Evolutionary conservation across 164 flowering plant species (phyloP).

Genomic region (Chimonanthus praecox): DNA sequence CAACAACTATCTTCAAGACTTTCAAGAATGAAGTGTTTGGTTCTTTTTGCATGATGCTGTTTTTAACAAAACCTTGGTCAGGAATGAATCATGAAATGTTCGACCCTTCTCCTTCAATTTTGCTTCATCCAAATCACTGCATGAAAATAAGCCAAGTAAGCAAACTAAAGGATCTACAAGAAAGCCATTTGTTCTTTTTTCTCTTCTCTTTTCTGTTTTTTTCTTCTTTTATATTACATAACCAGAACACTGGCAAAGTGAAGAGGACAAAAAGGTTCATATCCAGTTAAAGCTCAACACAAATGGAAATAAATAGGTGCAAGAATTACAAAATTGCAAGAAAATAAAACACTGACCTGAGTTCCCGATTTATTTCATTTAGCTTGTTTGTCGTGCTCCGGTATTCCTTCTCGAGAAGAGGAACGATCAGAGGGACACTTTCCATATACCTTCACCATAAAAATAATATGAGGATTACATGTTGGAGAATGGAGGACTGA

Average conservation of each 20-base stretch:
- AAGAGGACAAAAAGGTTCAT: not conserved
- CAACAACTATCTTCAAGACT: not conserved
- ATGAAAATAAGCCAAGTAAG: conserved; percentile 9
- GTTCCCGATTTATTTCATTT: conserved; percentile 69
- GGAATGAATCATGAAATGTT: conserved; percentile 74
- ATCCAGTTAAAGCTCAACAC: not conserved
- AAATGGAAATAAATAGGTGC: not conserved
- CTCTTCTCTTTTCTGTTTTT: not conserved
- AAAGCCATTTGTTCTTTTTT: not conserved
- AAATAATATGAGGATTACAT: conserved; percentile 8
- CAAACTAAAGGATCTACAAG: not conserved
- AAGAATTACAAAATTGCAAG: not conserved
- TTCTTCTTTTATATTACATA: not conserved
- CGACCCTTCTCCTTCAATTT: conserved; percentile 94
- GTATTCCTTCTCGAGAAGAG: conserved; percentile 91
- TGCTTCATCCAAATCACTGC: conserved; percentile 80
- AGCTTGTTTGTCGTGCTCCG: conserved; percentile 65
- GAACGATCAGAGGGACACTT: conserved; percentile 77
- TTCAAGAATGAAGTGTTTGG: not conserved
- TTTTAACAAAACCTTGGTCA: conserved; percentile 65
- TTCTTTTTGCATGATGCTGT: not conserved
- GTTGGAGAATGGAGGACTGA: not conserved
- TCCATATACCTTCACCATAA: conserved; percentile 72
- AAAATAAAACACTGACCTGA: conserved; percentile 44
- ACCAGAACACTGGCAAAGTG: not conserved